A percentile compares a stretch with the other conserved stretches of the same genome.
Conservation (phyloP, 805 yeast species). For the Pichia pseudocactophila region DNA sequence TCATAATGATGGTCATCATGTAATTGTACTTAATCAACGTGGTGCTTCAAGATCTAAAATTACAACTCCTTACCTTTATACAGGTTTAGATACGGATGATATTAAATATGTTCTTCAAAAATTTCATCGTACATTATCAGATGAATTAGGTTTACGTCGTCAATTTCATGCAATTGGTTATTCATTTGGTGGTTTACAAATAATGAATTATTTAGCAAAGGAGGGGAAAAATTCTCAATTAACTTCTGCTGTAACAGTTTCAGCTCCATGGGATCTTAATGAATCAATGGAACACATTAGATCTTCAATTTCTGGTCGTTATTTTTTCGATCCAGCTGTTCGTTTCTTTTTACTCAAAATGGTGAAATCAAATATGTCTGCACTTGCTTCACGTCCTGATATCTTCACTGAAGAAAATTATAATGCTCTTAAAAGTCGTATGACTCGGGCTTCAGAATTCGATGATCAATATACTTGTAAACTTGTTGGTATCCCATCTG, state of each 20-base stretch:
- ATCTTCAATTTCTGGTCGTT: constrained; percentile 30
- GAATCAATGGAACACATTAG: constrained; percentile 41
- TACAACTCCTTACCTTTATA: constrained; percentile 57
- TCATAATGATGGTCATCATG: constrained; percentile 36
- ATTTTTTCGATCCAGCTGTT: constrained; percentile 34
- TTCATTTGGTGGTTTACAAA: constrained; percentile 63
- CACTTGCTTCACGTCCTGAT: constrained; percentile 25
- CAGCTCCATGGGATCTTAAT: constrained; percentile 67
- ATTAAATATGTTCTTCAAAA: constrained; percentile 48
- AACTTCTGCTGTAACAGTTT: constrained; percentile 50
- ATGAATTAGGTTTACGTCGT: constrained; percentile 24
- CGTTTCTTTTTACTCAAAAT: constrained; percentile 33
- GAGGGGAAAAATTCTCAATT: constrained; percentile 45
- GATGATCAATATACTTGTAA: constrained; percentile 56
- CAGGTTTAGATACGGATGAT: constrained; percentile 65
- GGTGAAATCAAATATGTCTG: constrained; percentile 35
- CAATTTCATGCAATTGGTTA: constrained; percentile 60
- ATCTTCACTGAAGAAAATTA: constrained; percentile 19
- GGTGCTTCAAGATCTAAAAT: constrained; percentile 73
- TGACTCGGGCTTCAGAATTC: constrained; percentile 42
- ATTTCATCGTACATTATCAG: constrained; percentile 42
- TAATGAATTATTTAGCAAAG: constrained; percentile 63
- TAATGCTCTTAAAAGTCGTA: constrained; percentile 28
- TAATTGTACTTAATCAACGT: constrained; percentile 57
- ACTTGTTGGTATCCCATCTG: constrained; percentile 53